Evolutionary conservation across 225 moss, liverwort and hornwort genomes (phyloP), one percentile per base, ranked within the genome.

Genomic region (Rhytidiadelphus loreus): DNA sequence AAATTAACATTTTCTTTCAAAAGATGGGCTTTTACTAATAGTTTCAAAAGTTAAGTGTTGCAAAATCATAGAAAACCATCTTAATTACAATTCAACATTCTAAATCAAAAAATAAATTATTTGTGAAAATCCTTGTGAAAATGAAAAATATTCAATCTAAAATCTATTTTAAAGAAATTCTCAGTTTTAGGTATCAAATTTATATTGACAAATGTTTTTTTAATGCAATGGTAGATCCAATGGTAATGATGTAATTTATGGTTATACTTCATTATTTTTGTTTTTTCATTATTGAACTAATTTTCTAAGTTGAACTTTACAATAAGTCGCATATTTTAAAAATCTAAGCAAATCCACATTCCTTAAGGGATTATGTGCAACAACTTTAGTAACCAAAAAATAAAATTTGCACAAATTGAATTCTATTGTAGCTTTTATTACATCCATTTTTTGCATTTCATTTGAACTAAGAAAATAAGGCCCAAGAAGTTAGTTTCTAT

Each of bases 301-400:
- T 50, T 33, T 4, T 73, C 30, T 19, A 46, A 10, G 6, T 73
- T 48, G 4, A 46, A 46, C 9, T 46, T 30, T 30, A 18, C 1
- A 75, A 75, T 50, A 50, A 2, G 1, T 50, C 0, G 33, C 0
- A 21, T 2, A 33, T 21, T 50, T 4, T 7, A 0, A 12, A 50
- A 50, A 32, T 20, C 19, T 48, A 48, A 48, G 7, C 3, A 74
- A 19, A 19, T 50, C 12, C 2, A 8, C 2, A 19, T 1, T 20
- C 1, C 0, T 74, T 74, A 19, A 12, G 4, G 7, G 3, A 12
- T 20, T 48, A 7, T 20, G 7, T 74, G 12, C 20, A 12, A 50
- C 4, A 4, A 16, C 16, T 72, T 16, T 28, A 28, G 16, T 44
- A 29, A 28, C 26, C 26, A 9, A 16, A 23, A 43, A 15, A 43